These are phyloP conservation scores for Phytophthora palmivora DNA, from an alignment of 352 stramenopile species.

Conservation along the genomic window DNA sequence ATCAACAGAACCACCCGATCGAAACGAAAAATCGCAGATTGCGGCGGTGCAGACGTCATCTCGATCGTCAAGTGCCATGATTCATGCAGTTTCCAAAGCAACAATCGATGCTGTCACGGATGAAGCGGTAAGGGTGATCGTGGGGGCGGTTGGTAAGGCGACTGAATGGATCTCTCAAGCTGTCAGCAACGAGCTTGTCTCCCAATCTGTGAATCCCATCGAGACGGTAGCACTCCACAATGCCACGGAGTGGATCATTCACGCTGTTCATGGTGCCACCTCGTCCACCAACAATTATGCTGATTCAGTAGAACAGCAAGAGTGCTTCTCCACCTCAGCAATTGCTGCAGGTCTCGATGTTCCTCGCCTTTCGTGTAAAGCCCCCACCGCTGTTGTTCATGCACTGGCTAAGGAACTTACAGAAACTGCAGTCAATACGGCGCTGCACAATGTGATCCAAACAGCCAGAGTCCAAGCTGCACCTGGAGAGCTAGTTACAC, in stretches of 20 bases:
- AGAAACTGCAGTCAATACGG: slow-evolving; percentile 9
- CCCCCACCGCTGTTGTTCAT: not conserved
- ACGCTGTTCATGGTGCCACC: not conserved
- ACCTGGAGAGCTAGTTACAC: slow-evolving; percentile 8
- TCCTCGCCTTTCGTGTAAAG: slow-evolving; percentile 2
- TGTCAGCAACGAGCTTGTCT: slow-evolving; percentile 15
- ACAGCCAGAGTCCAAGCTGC: slow-evolving; percentile 9
- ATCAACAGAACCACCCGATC: not conserved
- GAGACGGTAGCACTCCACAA: slow-evolving; percentile 4
- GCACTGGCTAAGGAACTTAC: slow-evolving; percentile 21
- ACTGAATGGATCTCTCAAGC: slow-evolving; percentile 16
- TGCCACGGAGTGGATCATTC: slow-evolving; percentile 3
- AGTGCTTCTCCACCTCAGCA: not conserved
- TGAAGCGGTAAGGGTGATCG: slow-evolving; percentile 19
- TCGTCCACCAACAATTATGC: not conserved
- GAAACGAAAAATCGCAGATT: too few species aligned
- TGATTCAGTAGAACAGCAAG: not conserved
- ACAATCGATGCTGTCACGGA: slow-evolving; percentile 18
- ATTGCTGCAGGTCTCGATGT: not conserved
- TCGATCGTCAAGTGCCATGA: slow-evolving; percentile 7
- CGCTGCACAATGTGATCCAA: slow-evolving; percentile 18
- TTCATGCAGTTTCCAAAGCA: slow-evolving; percentile 28
- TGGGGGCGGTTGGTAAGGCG: slow-evolving; percentile 4
- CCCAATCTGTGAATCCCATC: slow-evolving; percentile 6
- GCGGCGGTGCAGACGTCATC: not conserved